Evolutionary conservation across 192 early-diverging fungal genomes (phyloP).

Genomic region (Podila clonocystis): DNA sequence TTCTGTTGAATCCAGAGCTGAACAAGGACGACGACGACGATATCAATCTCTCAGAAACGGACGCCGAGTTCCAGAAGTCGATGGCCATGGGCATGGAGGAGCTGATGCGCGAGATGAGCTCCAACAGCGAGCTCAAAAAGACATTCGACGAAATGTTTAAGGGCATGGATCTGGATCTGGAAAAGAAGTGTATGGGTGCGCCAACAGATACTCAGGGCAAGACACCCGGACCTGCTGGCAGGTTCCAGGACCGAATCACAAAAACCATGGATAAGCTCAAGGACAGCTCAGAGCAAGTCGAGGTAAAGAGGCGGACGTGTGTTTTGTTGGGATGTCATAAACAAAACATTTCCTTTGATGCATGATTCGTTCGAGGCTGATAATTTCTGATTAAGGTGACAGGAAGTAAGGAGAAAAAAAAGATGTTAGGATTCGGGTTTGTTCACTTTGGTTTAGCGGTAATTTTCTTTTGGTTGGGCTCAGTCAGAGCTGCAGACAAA

Average conservation of each 20-base stretch:
- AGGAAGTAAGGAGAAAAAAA: too few relatives aligned
- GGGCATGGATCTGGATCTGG: constrained; percentile 38
- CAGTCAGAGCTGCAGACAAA: too few relatives aligned
- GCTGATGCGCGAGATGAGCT: constrained; percentile 71
- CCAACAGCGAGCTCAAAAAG: constrained; percentile 60
- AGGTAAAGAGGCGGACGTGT: constrained; percentile 61
- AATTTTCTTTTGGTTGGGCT: too few relatives aligned
- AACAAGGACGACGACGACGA: neutral
- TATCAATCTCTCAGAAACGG: constrained; percentile 9
- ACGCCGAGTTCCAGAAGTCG: constrained; percentile 79
- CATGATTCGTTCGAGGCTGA: too few relatives aligned
- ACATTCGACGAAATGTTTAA: constrained; percentile 67
- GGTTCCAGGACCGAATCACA: constrained; percentile 90
- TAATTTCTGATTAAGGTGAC: too few relatives aligned
- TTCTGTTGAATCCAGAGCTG: neutral
- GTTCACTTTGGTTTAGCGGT: too few relatives aligned
- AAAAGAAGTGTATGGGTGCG: neutral
- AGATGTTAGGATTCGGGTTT: too few relatives aligned
- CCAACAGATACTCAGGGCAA: constrained; percentile 8
- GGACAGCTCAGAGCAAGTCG: constrained; percentile 84
- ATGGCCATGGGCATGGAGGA: constrained; percentile 86
- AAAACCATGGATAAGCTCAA: constrained; percentile 92
- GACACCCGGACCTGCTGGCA: constrained; percentile 11
- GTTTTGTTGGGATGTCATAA: neutral
- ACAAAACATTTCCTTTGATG: too few relatives aligned